Base-by-base conservation (phyloP, 225 moss, liverwort and hornwort genomes). In the Asterella californica region DNA sequence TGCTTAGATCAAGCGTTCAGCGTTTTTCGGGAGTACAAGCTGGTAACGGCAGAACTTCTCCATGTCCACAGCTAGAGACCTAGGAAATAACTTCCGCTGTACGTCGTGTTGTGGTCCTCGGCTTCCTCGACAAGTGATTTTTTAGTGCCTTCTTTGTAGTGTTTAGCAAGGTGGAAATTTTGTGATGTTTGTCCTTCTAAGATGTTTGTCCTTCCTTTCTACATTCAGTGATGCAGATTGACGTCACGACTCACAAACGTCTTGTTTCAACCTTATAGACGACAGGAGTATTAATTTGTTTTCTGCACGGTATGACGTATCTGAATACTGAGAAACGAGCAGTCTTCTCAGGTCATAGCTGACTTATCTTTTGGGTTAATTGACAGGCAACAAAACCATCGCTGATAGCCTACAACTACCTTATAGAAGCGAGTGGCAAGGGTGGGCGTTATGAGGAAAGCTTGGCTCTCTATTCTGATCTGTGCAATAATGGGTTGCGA, bases 1-100 rank as follows among this genome's bases (percentile, higher is more conserved):
- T 89, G 89, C 86, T 84, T 84, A 75, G 92, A 99, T 86, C 99
- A 93, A 90, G 99, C 95, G 15, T 90, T 92, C 12, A 95, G 95
- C 71, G 95, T 95, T 61, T 95, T 99, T 66, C 99, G 99, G 55
- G 99, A 99, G 78, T 99, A 99, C 70, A 95, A 92, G 73, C 84
- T 93, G 92, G 99, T 90, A 85, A 42, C 5, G 85, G 45, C 60
- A n/a, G 18, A 52, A 46, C 57, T 52, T 52, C 17, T 36, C 5
- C 24, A 57, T 21, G 36, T 36, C 36, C 18, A 17, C 1, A 67
- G 36, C 66, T 66, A 66, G 14, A 14, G 2, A 32, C 18, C 66
- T 33, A 66, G 34, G 70, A 70, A 70, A 25, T 2, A 25, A 3
- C 9, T 66, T 66, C 34, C 34, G 32, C 33, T 45, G 42, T 24